Conservation (phyloP, 768 basidiomycete species). For the Cubamyces lactineus region DNA sequence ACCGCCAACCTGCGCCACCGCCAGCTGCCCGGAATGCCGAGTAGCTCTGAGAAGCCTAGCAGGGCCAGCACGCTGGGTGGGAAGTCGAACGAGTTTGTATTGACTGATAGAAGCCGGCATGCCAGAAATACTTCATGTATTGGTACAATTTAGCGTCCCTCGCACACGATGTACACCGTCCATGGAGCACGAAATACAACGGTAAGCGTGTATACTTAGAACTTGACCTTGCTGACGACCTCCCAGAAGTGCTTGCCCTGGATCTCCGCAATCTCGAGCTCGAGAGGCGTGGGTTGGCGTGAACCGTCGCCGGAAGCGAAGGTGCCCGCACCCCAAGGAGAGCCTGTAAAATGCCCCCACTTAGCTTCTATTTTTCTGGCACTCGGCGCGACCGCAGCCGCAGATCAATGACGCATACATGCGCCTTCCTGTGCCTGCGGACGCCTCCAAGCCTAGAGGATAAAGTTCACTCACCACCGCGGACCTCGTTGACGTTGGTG, state of each 20-base stretch:
- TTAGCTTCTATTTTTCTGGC: not conserved
- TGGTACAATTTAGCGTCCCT: constrained; percentile 1
- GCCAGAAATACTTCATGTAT: not conserved
- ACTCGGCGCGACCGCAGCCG: not conserved
- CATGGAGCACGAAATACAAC: constrained; percentile 2
- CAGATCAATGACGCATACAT: not conserved
- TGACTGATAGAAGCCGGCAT: not conserved
- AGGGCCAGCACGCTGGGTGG: too few relatives aligned
- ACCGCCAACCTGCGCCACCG: too few relatives aligned
- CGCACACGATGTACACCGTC: constrained; percentile 2
- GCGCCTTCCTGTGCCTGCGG: not conserved
- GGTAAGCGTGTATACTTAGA: constrained; percentile 15
- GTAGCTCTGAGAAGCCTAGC: too few relatives aligned
- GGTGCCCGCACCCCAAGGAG: constrained; percentile 83
- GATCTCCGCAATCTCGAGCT: constrained; percentile 42
- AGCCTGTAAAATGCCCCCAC: constrained; percentile 53
- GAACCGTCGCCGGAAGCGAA: constrained; percentile 56
- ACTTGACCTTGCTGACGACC: constrained; percentile 44
- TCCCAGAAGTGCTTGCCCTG: constrained; percentile 61
- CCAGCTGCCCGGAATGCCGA: too few relatives aligned
- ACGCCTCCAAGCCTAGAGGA: not conserved
- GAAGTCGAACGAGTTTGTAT: too few relatives aligned
- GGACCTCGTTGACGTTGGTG: constrained; percentile 46
- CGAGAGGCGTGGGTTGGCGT: constrained; percentile 51
- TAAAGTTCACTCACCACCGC: constrained; percentile 43